These are phyloP conservation scores for Solanum etuberosum DNA, from an alignment of 257 asterid species.

Conservation along the genomic window DNA sequence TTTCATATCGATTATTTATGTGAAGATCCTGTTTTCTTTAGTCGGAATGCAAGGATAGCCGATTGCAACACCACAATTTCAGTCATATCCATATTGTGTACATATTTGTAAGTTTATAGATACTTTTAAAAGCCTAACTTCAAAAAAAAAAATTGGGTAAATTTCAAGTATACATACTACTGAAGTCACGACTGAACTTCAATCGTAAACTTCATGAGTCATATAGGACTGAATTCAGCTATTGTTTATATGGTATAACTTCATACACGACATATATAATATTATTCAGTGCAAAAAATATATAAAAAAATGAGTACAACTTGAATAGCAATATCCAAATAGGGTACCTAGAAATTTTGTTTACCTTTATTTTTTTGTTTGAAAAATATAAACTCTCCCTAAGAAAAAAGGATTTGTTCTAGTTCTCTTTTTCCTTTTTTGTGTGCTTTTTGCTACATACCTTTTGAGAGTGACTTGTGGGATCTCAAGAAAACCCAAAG, in stretches of 20 bases:
- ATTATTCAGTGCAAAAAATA: neutral
- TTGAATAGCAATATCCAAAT: neutral
- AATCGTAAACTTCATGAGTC: neutral
- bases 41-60: neutral
- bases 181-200: neutral
- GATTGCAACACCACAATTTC: neutral
- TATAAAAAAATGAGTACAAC: no score
- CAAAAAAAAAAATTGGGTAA: no score
- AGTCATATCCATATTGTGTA: neutral
- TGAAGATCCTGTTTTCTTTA: neutral
- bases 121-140: neutral
- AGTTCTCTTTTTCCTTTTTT: slow-evolving; percentile 2
- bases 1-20: neutral
- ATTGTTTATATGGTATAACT: neutral
- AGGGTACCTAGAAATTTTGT: neutral
- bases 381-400: neutral
- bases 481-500: slow-evolving; percentile 3
- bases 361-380: neutral
- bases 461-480: slow-evolving; percentile 10
- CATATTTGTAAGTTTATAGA: neutral
- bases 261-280: neutral
- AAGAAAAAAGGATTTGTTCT: neutral
- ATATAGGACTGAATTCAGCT: neutral
- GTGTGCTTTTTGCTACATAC: slow-evolving; percentile 3
- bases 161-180: neutral